These are phyloP conservation scores for Ulmus americana DNA, from an alignment of 331 rosid genomes.

Conservation along the genomic window DNA sequence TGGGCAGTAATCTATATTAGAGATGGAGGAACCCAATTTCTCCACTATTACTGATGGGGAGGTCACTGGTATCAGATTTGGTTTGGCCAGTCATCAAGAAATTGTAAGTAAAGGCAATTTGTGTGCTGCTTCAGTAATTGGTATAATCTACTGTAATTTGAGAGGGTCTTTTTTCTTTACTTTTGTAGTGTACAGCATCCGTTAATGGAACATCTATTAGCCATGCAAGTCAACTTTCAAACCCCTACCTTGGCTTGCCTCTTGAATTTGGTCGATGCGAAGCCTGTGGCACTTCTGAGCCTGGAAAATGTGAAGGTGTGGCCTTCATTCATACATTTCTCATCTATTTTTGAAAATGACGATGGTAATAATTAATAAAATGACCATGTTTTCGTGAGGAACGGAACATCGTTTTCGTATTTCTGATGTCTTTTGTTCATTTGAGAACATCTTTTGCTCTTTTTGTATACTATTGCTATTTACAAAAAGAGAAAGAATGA, in stretches of 20 bases:
- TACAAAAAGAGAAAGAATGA: too few species aligned
- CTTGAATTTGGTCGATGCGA: slow-evolving; percentile 88
- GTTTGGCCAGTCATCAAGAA: slow-evolving; percentile 63
- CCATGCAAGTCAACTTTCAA: slow-evolving; percentile 79
- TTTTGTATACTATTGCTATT: neutral
- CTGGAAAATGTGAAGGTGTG: slow-evolving; percentile 83
- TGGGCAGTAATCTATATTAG: neutral
- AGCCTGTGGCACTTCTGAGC: slow-evolving; percentile 85
- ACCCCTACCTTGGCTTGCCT: slow-evolving; percentile 91
- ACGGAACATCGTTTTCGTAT: too few species aligned
- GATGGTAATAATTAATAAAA: neutral
- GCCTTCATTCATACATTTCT: slow-evolving; percentile 14
- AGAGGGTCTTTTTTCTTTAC: neutral
- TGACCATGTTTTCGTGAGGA: too few species aligned
- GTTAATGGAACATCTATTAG: slow-evolving; percentile 63
- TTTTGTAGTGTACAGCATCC: slow-evolving; percentile 70
- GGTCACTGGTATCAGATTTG: slow-evolving; percentile 50
- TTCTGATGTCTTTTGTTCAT: neutral
- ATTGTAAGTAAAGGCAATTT: slow-evolving; percentile 49
- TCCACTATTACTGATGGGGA: slow-evolving; percentile 50
- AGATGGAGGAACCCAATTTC: slow-evolving; percentile 49
- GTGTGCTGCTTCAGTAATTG: slow-evolving; percentile 11
- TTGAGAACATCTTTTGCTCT: neutral
- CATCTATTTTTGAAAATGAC: neutral
- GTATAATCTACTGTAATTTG: neutral